A percentile compares a stretch with the other conserved stretches of the same genome.
These are phyloP conservation scores for Pichia cactophila DNA, from an alignment of 1,139 yeast species.

Conservation along the genomic window DNA sequence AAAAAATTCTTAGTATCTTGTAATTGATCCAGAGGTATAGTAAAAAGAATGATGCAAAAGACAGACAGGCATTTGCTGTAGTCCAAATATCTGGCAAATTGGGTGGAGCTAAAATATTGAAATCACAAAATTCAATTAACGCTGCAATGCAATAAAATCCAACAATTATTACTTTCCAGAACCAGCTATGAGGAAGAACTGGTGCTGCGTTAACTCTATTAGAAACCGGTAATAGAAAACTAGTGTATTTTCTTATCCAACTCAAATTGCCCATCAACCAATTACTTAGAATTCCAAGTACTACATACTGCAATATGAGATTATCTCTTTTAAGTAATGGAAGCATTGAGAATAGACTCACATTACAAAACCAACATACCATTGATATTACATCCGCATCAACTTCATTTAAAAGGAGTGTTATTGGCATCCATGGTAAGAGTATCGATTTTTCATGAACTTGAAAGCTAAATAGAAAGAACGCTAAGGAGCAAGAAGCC, in stretches of 20 bases:
- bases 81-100: constrained; percentile 82
- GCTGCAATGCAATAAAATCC: constrained; percentile 52
- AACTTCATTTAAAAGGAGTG: constrained; percentile 55
- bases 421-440: constrained; percentile 79
- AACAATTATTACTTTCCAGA: constrained; percentile 52
- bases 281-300: constrained; percentile 57
- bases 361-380: constrained; percentile 80
- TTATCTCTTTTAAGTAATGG: constrained; percentile 79
- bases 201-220: constrained; percentile 33
- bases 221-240: constrained; percentile 22
- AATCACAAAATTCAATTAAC: constrained; percentile 49
- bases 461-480: constrained; percentile 85
- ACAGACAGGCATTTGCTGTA: constrained; percentile 60
- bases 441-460: constrained; percentile 92
- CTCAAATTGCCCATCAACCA: constrained; percentile 71
- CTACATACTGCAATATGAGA: constrained; percentile 62
- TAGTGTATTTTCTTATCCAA: constrained; percentile 38
- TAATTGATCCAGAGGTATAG: constrained; percentile 75
- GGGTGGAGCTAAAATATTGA: constrained; percentile 43
- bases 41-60: constrained; percentile 66
- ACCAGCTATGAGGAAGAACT: constrained; percentile 41
- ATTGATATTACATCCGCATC: constrained; percentile 58
- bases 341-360: constrained; percentile 79
- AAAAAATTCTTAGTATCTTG: constrained; percentile 33
- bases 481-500: constrained; percentile 79